These are phyloP conservation scores for Ophiostoma piceae DNA, from an alignment of 2,329 filamentous ascomycete genomes.

Conservation along the genomic window DNA sequence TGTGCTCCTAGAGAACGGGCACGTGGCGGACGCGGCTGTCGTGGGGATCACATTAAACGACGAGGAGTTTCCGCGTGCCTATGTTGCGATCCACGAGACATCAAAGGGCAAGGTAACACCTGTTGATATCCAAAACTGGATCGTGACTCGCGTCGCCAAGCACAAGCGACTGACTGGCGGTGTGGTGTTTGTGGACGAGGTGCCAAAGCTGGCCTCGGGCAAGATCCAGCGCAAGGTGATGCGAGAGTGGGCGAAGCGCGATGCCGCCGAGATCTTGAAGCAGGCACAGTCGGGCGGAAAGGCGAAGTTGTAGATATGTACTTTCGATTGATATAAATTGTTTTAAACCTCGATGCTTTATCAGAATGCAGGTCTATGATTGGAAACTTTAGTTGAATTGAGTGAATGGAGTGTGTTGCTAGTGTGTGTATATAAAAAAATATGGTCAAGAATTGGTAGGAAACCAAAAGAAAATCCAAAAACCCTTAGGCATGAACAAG, in stretches of 20 bases:
- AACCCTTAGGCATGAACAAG: neutral
- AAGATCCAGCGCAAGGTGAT: constrained; percentile 55
- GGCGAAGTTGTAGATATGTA: neutral
- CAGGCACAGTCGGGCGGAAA: neutral
- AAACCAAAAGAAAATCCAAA: neutral
- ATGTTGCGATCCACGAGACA: neutral
- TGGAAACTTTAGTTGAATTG: neutral
- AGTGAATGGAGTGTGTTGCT: neutral
- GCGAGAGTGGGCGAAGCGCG: constrained; percentile 31
- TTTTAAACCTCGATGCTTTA: neutral
- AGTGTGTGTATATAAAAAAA: neutral
- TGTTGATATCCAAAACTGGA: constrained; percentile 48
- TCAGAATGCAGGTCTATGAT: neutral
- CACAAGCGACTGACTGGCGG: constrained; percentile 50
- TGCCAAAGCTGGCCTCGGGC: constrained; percentile 53
- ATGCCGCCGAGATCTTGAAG: neutral
- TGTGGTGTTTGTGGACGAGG: constrained; percentile 50
- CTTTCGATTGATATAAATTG: neutral
- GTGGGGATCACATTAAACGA: neutral
- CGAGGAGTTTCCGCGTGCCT: constrained; percentile 3
- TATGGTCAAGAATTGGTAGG: neutral
- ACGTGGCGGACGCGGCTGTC: constrained; percentile 52
- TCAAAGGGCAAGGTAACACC: constrained; percentile 43
- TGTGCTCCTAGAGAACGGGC: constrained; percentile 41
- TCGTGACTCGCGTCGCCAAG: constrained; percentile 44